Evolutionary conservation across 2,329 filamentous ascomycete species (phyloP), one percentile per base, ranked within the genome.

Genomic region (Conoideocrella luteorostrata): DNA sequence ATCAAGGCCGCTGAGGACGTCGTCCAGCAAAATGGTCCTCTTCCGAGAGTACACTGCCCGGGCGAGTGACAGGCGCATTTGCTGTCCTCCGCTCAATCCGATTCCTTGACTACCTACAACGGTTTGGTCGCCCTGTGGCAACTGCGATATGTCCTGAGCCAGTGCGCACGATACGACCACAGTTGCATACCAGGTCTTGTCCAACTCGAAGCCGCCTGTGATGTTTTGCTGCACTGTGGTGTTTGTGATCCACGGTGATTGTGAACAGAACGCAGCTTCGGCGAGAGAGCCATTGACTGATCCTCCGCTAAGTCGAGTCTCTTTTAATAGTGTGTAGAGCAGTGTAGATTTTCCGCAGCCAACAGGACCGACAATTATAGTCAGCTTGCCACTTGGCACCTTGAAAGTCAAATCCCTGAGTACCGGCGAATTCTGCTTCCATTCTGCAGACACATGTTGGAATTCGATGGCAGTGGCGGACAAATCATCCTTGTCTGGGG

Each of bases 81-180:
- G 61, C 45, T 68, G 63, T 0, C 65, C 66, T 18, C 66, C 66
- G 4, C 64, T 68, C 7, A 69, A 49, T 0, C 54, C 56, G 13
- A 65, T 59, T 0, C 66, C 64, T 33, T 60, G 61, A 9, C 55
- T 64, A 2, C 66, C 65, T n/a, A 64, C 55, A 1, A 48, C 47
- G 0, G 62, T 64, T 3, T 51, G 47, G 26, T 66, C 63, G 11
- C 64, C 62, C 0, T 56, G 39, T 0, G 62, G 54, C 2, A 66
- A 52, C 6, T 49, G 48, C 0, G 22, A 18, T 2, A 65, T 44
- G 33, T 66, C 63, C 4, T 47, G 34, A 1, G 44, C 43, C 11
- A 60, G 22, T 0, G 49, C 50, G 7, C 52, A 57, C 1, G 39
- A 56, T 0, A 56, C 39, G 0, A 65, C 11, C 3, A 66, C 58